These are phyloP conservation scores for Lodderomyces beijingensis DNA, from an alignment of 1,139 yeast genomes.

Conservation along the genomic window DNA sequence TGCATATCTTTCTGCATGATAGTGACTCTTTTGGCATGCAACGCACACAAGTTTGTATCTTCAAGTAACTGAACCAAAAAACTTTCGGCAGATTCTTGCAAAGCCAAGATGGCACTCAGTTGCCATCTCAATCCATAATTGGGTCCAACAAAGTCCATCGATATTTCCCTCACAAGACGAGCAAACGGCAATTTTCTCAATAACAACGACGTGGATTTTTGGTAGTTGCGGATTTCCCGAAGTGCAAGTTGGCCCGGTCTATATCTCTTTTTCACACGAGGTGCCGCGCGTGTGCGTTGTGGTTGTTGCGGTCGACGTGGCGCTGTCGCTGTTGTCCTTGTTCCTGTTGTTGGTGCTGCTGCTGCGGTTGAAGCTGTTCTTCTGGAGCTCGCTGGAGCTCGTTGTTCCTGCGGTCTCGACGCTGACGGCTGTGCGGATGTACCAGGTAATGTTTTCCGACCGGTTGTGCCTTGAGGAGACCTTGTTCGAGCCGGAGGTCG, in stretches of 20 bases:
- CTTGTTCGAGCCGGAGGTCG: slow-evolving; percentile 2
- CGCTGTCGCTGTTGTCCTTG: background rate
- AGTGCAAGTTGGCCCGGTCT: slow-evolving; percentile 74
- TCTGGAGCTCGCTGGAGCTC: slow-evolving; percentile 1
- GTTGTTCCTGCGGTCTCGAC: slow-evolving; percentile 1
- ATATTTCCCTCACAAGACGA: slow-evolving; percentile 75
- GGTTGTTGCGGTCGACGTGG: slow-evolving; percentile 1
- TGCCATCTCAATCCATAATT: slow-evolving; percentile 81
- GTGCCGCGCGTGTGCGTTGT: slow-evolving; percentile 3
- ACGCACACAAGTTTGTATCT: slow-evolving; percentile 85
- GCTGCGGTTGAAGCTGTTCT: slow-evolving; percentile 1
- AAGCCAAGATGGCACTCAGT: slow-evolving; percentile 77
- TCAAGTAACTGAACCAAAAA: slow-evolving; percentile 80
- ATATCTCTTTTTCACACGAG: slow-evolving; percentile 42
- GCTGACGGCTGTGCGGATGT: background rate
- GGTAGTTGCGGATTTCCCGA: slow-evolving; percentile 75
- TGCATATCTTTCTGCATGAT: slow-evolving; percentile 93
- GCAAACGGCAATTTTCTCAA: slow-evolving; percentile 90
- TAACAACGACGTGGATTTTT: slow-evolving; percentile 71
- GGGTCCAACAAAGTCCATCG: slow-evolving; percentile 58
- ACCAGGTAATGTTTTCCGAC: slow-evolving; percentile 5
- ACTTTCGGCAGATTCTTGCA: slow-evolving; percentile 93
- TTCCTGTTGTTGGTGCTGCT: too few species aligned
- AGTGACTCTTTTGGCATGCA: slow-evolving; percentile 91
- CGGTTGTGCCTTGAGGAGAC: slow-evolving; percentile 3